Evolutionary conservation across 2,329 filamentous ascomycete species (phyloP), one percentile per base, ranked within the genome.

Genomic region (Fusarium chlamydosporum): DNA sequence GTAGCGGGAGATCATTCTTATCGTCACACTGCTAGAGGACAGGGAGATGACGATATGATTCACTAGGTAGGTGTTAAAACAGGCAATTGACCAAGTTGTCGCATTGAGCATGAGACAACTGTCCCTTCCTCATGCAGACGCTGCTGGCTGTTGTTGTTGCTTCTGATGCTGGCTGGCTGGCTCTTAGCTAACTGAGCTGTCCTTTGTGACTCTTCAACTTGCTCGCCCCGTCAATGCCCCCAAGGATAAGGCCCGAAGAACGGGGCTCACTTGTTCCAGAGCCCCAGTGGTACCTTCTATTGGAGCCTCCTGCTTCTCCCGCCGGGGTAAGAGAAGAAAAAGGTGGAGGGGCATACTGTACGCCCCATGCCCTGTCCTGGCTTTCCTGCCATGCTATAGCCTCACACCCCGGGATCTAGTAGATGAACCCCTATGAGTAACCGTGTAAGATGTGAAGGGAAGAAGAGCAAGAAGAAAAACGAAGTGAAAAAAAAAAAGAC

Each of bases 221-320:
- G 65, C 43, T 62, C 56, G 66, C 66, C 65, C 66, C 65, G 40
- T 69, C 53, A 64, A 67, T 63, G 61, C 51, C 61, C 65, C 65
- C 65, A 38, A 66, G 66, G 47, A 69, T 69, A 70, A 70, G 66
- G 66, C 56, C 66, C 66, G 66, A 69, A 70, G 66, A 69, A 69
- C 56, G 66, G 66, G 66, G 66, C 66, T 67, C 66, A 68, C 59
- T 64, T 69, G 65, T 68, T 69, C 65, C 65, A 68, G 66, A 69
- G 67, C 62, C 65, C 67, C 58, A 62, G 56, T 55, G 46, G 38
- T 42, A 67, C 57, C 66, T 70, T 70, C 62, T 47, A 69, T 69
- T 68, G 58, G 67, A 72, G 62, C 62, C 72, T 74, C 72, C 72
- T 74, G 69, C 71, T 74, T 74, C 71, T 73, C 71, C 67, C 72